Evolutionary conservation across 225 moss, liverwort and hornwort species (phyloP), one percentile per base, ranked within the genome.

Genomic region (Polytrichum commune): DNA sequence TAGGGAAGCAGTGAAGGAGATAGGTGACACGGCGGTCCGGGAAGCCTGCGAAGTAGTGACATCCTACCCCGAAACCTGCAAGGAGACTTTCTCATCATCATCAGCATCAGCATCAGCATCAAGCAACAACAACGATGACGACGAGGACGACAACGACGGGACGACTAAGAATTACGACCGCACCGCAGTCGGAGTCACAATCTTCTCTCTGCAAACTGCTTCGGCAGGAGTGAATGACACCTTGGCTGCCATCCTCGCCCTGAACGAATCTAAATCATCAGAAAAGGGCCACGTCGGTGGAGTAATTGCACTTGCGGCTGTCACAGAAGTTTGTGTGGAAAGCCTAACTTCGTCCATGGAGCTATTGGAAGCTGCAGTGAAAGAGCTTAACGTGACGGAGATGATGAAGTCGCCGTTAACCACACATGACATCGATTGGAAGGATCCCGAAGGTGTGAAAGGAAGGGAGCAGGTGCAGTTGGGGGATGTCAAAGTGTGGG

Each of bases 31-130:
- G 19, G 71, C 20, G 0, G 26, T 19, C 0, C 8, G 71, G 9
- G 22, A 28, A 0, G 67, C 62, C 9, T 87, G 87, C 67, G 24
- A 72, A 66, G 81, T 79, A 20, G 46, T 46, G 46, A 84, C 87
- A 5, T 78, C 81, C 7, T 84, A 83, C 66, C 83, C 87, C 8
- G 63, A 71, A 4, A 81, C 77, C 32, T 87, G 87, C 81, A 76
- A 84, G 28, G 30, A 79, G 67, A 84, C 81, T 0, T 78, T 87
- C 1, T 46, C 46, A 46, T 46, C 38, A 65, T 72, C 27, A 65
- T 72, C 24, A 77, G 78, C 1, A 70, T 83, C 24, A 16, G n/a
- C 27, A 65, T 72, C 24, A 77, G 78, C 1, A 70, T 83, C 24
- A 16, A n/a, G n/a, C n/a, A n/a, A n/a, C n/a, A n/a, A n/a, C n/a